These are phyloP conservation scores for Colletotrichum karsti DNA, from an alignment of 2,329 filamentous ascomycete genomes.

Conservation along the genomic window DNA sequence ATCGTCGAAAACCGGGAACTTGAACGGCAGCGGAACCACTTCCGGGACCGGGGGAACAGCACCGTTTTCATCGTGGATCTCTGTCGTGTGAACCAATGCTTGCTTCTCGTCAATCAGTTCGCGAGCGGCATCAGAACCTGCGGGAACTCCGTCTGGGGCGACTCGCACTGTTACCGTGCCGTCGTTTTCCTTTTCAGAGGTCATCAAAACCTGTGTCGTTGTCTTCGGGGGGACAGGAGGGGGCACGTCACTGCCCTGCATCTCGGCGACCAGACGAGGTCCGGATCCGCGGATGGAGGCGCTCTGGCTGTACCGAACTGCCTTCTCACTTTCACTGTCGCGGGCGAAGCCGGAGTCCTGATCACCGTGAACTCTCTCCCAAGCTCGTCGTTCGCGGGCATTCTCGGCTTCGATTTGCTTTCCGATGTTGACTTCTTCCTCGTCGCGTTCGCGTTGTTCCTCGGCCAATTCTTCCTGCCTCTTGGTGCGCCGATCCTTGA, in stretches of 20 bases:
- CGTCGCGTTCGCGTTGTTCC: conserved; percentile 62
- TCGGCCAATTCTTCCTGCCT: conserved; percentile 59
- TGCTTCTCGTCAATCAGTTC: not conserved
- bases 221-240: conserved; percentile 34
- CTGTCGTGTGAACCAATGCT: not conserved
- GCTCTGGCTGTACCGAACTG: conserved; percentile 32
- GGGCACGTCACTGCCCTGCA: conserved; percentile 43
- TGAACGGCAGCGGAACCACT: conserved; percentile 73
- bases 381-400: conserved; percentile 69
- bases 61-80: not conserved
- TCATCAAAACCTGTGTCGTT: conserved; percentile 49
- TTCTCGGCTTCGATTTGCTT: conserved; percentile 71
- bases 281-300: not conserved
- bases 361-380: conserved; percentile 82
- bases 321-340: conserved; percentile 57
- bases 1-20: conserved; percentile 57
- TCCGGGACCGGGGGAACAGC: conserved; percentile 54
- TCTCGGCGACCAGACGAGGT: conserved; percentile 53
- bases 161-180: conserved; percentile 63
- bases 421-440: conserved; percentile 76
- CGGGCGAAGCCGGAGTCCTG: conserved; percentile 58
- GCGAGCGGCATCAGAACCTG: conserved; percentile 31
- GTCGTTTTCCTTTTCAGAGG: conserved; percentile 48
- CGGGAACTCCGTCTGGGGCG: conserved; percentile 55
- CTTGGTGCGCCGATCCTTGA: conserved; percentile 69